Percentiles rank a stretch among this genome's conserved stretches.
These are phyloP conservation scores for Rhodotorula sp. DNA, from an alignment of 1,284 basidiomycete species.

Conservation along the genomic window DNA sequence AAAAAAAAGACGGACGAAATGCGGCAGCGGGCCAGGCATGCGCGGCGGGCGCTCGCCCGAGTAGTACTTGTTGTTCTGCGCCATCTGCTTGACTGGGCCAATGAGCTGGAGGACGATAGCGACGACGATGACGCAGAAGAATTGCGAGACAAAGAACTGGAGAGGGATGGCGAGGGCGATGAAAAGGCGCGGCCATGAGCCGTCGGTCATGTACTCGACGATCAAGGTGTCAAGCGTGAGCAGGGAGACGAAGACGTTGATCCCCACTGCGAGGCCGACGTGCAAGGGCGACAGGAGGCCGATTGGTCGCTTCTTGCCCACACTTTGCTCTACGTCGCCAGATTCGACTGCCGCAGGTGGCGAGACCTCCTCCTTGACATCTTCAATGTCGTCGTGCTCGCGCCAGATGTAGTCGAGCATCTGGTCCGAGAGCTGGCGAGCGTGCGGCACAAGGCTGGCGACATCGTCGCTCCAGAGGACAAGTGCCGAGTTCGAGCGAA, in stretches of 20 bases:
- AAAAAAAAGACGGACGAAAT: background rate
- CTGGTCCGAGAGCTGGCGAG: constrained; percentile 17
- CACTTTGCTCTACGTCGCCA: background rate
- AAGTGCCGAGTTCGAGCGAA: constrained; percentile 20
- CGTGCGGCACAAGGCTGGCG: constrained; percentile 13
- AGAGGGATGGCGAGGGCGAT: constrained; percentile 66
- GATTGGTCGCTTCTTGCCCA: constrained; percentile 13
- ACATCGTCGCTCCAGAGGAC: constrained; percentile 34
- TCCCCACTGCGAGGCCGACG: constrained; percentile 29
- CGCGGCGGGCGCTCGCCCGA: constrained; percentile 21
- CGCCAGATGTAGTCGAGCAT: constrained; percentile 33
- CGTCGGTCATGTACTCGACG: constrained; percentile 68
- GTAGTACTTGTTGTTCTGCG: constrained; percentile 21
- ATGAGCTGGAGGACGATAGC: constrained; percentile 33
- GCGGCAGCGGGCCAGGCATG: constrained; percentile 21
- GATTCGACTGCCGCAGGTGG: background rate
- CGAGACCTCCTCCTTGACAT: background rate
- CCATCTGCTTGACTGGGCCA: constrained; percentile 22
- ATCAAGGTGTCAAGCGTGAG: constrained; percentile 54
- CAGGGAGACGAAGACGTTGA: constrained; percentile 25
- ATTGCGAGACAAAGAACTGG: constrained; percentile 63
- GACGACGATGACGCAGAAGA: constrained; percentile 54
- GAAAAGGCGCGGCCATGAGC: constrained; percentile 63
- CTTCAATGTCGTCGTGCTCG: constrained; percentile 13
- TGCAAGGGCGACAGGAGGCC: constrained; percentile 25